phyloP scores from a whole-genome alignment of 768 basidiomycete species.

The Suillus luteus region DNA sequence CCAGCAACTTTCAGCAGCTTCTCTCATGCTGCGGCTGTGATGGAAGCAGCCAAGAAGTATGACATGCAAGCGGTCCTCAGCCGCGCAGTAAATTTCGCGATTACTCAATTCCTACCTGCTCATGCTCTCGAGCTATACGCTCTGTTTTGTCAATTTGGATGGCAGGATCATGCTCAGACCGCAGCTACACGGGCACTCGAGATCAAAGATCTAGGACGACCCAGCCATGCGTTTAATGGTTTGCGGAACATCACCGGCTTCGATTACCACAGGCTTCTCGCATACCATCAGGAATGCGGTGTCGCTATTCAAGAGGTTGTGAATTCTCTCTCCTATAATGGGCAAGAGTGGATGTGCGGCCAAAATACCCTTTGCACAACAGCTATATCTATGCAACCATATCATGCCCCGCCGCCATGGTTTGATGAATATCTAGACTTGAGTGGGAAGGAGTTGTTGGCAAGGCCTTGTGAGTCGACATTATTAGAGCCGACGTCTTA shows the following conservation, averaged over 20 bases:
- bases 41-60: conserved; percentile 27
- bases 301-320: conserved; percentile 10
- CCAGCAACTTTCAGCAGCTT: conserved; percentile 9
- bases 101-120: conserved; percentile 12
- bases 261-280: conserved; percentile 42
- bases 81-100: conserved; percentile 17
- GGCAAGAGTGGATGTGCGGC: too few relatives aligned
- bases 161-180: conserved; percentile 20
- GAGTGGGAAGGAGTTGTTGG: conserved; percentile 7
- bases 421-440: background rate
- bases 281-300: conserved; percentile 44
- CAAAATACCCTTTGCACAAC: too few relatives aligned
- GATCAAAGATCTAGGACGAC: conserved; percentile 7
- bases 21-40: conserved; percentile 17
- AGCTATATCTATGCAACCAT: too few relatives aligned
- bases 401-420: background rate
- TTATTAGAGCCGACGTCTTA: background rate
- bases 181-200: conserved; percentile 27
- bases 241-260: conserved; percentile 45
- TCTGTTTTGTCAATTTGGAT: conserved; percentile 26
- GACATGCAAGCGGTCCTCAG: conserved; percentile 26
- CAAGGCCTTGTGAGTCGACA: conserved; percentile 4
- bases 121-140: conserved; percentile 30
- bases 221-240: conserved; percentile 33
- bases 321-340: too few relatives aligned